phyloP scores from a whole-genome alignment of 2,329 filamentous ascomycete genomes.

The Fusarium foetens region DNA sequence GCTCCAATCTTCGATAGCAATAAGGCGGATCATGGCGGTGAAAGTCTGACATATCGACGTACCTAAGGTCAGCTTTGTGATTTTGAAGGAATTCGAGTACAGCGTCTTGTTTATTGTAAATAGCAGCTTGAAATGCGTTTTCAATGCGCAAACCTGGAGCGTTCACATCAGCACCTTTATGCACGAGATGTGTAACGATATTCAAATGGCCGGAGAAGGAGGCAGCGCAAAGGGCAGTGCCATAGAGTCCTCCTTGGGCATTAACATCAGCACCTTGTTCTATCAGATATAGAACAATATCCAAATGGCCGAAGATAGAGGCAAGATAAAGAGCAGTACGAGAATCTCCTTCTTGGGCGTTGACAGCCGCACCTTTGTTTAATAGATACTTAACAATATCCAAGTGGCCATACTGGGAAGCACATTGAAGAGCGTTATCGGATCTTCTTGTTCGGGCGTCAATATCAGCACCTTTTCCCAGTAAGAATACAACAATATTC shows the following conservation, averaged over 20 bases:
- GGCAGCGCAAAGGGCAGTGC: not conserved
- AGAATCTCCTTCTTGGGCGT: too few relatives aligned
- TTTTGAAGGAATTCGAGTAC: not conserved
- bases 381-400: not conserved
- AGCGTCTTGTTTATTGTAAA: too few relatives aligned
- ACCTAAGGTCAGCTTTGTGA: not conserved
- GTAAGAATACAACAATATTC: too few relatives aligned
- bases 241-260: not conserved
- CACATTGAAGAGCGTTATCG: too few relatives aligned
- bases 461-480: too few relatives aligned
- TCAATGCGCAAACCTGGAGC: rapidly evolving
- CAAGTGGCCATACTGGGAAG: too few relatives aligned
- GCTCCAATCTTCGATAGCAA: too few relatives aligned
- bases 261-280: not conserved
- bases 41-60: not conserved
- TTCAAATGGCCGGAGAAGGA: rapidly evolving
- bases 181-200: not conserved
- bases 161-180: not conserved
- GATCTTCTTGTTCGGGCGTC: too few relatives aligned
- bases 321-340: too few relatives aligned
- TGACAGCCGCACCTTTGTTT: too few relatives aligned
- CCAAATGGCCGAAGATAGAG: rapidly evolving
- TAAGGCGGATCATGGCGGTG: too few relatives aligned
- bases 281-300: not conserved
- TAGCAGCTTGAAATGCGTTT: too few relatives aligned